Conservation (phyloP, 2,329 filamentous ascomycete species). For the Neofusicoccum cordaticola region DNA sequence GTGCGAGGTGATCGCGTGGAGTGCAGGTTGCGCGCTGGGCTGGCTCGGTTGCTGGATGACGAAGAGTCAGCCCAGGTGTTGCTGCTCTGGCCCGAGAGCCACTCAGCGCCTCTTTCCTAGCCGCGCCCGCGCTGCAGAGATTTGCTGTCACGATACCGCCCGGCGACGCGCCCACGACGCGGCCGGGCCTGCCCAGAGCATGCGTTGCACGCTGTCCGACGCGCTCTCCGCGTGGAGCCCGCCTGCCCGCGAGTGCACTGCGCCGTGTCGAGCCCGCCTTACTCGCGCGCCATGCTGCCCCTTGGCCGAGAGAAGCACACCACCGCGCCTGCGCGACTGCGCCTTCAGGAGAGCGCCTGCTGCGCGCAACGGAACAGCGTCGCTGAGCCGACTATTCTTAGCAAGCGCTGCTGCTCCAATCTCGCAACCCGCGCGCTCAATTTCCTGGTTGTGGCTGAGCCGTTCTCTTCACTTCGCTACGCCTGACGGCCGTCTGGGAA, state of each 20-base stretch:
- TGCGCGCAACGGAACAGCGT: background rate
- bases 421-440: background rate
- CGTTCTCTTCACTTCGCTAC: conserved; percentile 7
- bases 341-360: background rate
- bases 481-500: background rate
- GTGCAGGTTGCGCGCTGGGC: conserved; percentile 16
- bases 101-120: conserved; percentile 9
- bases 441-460: conserved; percentile 3
- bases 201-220: background rate
- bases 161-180: background rate
- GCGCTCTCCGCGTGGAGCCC: background rate
- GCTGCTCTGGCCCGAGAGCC: conserved; percentile 10
- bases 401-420: conserved; percentile 1
- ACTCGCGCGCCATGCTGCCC: background rate
- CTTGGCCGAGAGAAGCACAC: conserved; percentile 7
- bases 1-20: conserved; percentile 17
- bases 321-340: background rate
- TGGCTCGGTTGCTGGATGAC: conserved; percentile 16
- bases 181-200: background rate
- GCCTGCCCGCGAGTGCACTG: background rate
- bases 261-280: background rate
- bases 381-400: background rate
- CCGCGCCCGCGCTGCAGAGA: conserved; percentile 12
- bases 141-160: conserved; percentile 7
- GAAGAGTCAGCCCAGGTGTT: conserved; percentile 18